Conservation (phyloP, 75 land plant species). For the Pinus tabuliformis region DNA sequence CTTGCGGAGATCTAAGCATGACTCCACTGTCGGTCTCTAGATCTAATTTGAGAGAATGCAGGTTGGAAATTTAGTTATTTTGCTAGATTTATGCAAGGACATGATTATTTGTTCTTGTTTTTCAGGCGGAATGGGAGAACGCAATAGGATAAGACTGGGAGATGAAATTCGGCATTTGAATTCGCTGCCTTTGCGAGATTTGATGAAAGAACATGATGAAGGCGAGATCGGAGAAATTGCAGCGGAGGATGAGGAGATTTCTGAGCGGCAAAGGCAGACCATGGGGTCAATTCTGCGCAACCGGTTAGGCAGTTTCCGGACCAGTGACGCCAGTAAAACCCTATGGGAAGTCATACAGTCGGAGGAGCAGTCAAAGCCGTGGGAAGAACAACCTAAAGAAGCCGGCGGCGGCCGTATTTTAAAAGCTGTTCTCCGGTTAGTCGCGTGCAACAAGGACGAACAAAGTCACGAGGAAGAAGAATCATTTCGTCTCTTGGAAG, state of each 20-base stretch:
- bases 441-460: not conserved
- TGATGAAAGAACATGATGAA: slow-evolving; percentile 10
- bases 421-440: not conserved
- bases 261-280: slow-evolving; percentile 2
- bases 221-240: not conserved
- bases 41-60: no score
- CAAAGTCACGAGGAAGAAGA: slow-evolving; percentile 6
- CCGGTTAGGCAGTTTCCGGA: not conserved
- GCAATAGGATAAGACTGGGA: slow-evolving; percentile 2
- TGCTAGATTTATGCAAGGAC: not conserved
- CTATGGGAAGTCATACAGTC: slow-evolving; percentile 11
- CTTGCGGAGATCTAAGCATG: no score
- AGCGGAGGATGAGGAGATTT: not conserved
- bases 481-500: not conserved
- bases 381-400: not conserved
- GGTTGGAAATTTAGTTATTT: not conserved
- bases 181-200: slow-evolving; percentile 5
- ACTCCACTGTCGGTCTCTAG: no score
- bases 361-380: slow-evolving; percentile 2
- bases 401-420: not conserved
- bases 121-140: not conserved
- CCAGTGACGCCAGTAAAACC: not conserved
- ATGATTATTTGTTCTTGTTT: not conserved
- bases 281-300: slow-evolving; percentile 8
- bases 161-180: not conserved